A percentile compares a stretch with the other conserved stretches of the same genome.
Evolutionary conservation across 75 land plant species (phyloP).

Genomic region (Pinus tabuliformis): DNA sequence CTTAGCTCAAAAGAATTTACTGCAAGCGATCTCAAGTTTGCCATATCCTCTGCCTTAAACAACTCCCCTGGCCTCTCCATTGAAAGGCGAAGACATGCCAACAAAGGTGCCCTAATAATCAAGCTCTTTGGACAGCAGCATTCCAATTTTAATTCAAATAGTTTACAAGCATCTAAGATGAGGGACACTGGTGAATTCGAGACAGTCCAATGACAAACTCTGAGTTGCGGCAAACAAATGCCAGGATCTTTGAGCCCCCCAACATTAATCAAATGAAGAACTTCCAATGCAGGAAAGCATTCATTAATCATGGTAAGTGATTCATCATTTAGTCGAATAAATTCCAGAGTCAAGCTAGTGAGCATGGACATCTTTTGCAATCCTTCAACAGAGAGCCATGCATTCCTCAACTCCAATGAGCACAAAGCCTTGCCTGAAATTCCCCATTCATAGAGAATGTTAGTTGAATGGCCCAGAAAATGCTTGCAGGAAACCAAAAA

Average conservation of each 20-base stretch:
- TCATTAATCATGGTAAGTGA: slow-evolving; percentile 22
- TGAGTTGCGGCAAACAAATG: slow-evolving; percentile 34
- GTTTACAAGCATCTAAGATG: slow-evolving; percentile 16
- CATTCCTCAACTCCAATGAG: slow-evolving; percentile 36
- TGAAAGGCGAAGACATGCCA: slow-evolving; percentile 17
- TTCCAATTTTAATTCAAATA: slow-evolving; percentile 19
- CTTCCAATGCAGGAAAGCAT: slow-evolving; percentile 29
- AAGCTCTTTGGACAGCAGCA: slow-evolving; percentile 23
- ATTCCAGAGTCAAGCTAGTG: slow-evolving; percentile 35
- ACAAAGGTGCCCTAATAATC: slow-evolving; percentile 20
- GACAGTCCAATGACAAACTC: slow-evolving; percentile 29
- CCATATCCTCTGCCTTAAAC: slow-evolving; percentile 7
- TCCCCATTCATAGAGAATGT: background rate
- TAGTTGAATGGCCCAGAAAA: too few species aligned
- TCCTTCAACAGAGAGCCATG: slow-evolving; percentile 47
- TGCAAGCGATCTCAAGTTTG: slow-evolving; percentile 9
- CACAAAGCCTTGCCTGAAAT: slow-evolving; percentile 20
- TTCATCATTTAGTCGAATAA: slow-evolving; percentile 31
- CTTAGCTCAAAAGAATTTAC: slow-evolving; percentile 7
- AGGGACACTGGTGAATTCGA: slow-evolving; percentile 36
- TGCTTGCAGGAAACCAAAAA: too few species aligned
- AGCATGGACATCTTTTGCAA: slow-evolving; percentile 23
- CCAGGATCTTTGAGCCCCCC: slow-evolving; percentile 37
- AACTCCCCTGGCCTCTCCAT: slow-evolving; percentile 7
- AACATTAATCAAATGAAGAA: slow-evolving; percentile 30